These are phyloP conservation scores for Amylostereum areolatum DNA, from an alignment of 1,284 basidiomycete genomes.

Conservation along the genomic window DNA sequence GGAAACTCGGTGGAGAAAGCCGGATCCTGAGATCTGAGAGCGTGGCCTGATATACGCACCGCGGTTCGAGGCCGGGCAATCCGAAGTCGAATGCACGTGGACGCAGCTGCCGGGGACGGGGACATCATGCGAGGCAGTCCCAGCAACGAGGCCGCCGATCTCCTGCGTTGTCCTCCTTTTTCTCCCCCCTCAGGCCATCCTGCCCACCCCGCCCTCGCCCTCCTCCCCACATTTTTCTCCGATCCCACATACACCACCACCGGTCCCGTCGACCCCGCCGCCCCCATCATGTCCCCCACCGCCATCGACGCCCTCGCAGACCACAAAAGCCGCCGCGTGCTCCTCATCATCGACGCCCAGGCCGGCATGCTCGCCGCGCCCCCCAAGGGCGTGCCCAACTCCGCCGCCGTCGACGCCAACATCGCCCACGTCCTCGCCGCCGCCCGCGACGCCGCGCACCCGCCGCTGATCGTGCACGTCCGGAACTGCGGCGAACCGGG, in stretches of 20 bases:
- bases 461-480: constrained; percentile 59
- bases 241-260: neutral
- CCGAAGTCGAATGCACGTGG: no score
- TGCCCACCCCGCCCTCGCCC: no score
- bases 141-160: no score
- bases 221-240: no score
- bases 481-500: constrained; percentile 55
- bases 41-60: no score
- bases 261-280: neutral
- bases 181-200: no score
- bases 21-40: no score
- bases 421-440: constrained; percentile 41
- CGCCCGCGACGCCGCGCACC: constrained; percentile 41
- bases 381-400: constrained; percentile 44
- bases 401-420: constrained; percentile 37
- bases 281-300: neutral
- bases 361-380: constrained; percentile 40
- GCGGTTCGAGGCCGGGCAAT: no score
- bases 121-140: no score
- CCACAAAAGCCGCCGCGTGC: constrained; percentile 29
- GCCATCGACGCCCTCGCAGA: neutral
- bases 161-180: no score
- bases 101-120: no score
- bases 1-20: no score
- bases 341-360: constrained; percentile 60